Evolutionary conservation across 306 rosid species (phyloP).

Genomic region (Arachis stenosperma): DNA sequence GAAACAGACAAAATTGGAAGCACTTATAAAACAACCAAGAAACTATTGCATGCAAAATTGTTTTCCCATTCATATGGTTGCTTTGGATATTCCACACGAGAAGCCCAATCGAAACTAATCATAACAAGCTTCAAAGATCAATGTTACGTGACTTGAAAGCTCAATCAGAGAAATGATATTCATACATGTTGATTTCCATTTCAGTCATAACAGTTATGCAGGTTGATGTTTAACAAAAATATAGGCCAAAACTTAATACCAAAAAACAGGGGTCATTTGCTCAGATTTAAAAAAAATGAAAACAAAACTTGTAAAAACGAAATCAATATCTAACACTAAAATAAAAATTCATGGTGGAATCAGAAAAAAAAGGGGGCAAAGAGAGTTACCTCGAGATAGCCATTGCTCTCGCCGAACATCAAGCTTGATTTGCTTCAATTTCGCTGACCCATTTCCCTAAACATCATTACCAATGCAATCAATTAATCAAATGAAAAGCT

Average conservation of each 20-base stretch:
- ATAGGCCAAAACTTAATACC: neutral
- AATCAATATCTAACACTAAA: no score
- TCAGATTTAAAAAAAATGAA: neutral
- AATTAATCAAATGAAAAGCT: no score
- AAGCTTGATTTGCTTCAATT: constrained; percentile 72
- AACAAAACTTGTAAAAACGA: no score
- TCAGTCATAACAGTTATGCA: neutral
- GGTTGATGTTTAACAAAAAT: neutral
- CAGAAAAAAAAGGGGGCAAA: neutral
- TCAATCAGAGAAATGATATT: constrained; percentile 2
- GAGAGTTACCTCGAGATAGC: constrained; percentile 60
- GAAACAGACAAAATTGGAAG: constrained; percentile 9
- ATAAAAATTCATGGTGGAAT: neutral
- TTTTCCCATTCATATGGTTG: neutral
- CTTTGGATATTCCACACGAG: neutral
- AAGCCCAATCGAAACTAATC: neutral
- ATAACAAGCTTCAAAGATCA: constrained; percentile 18
- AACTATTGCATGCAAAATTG: neutral
- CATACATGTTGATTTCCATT: neutral
- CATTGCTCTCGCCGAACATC: constrained; percentile 75
- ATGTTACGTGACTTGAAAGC: neutral
- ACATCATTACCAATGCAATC: constrained; percentile 15
- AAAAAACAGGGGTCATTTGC: constrained; percentile 11
- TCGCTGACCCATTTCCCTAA: constrained; percentile 58
- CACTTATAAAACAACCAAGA: neutral